Conservation (phyloP, 2,329 filamentous ascomycete species). For the Claviceps arundinis region DNA sequence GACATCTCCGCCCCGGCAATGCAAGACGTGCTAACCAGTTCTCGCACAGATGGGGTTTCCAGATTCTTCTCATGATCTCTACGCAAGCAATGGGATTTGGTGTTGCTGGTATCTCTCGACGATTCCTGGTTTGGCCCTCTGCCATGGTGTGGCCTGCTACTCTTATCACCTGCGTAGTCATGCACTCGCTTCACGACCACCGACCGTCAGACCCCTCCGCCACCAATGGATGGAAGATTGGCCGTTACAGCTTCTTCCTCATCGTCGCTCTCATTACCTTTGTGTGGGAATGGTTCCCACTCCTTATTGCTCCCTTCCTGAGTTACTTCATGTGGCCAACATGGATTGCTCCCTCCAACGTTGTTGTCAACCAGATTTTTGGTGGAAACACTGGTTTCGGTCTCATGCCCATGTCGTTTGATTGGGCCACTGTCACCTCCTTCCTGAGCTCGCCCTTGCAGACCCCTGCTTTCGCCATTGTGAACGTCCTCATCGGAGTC, state of each 20-base stretch:
- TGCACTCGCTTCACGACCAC: constrained; percentile 33
- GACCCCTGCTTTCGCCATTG: constrained; percentile 43
- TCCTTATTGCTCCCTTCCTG: constrained; percentile 35
- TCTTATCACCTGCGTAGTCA: constrained; percentile 36
- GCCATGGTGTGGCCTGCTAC: constrained; percentile 41
- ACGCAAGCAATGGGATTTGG: constrained; percentile 33
- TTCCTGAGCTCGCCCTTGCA: constrained; percentile 36
- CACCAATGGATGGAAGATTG: constrained; percentile 24
- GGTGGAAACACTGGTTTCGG: constrained; percentile 26
- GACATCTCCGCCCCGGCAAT: too few relatives aligned
- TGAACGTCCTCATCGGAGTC: constrained; percentile 40
- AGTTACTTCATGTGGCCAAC: constrained; percentile 38
- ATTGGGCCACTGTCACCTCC: constrained; percentile 42
- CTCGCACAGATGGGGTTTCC: neutral
- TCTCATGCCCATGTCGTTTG: constrained; percentile 49
- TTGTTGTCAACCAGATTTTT: constrained; percentile 22
- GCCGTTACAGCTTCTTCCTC: constrained; percentile 34
- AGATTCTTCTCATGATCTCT: neutral
- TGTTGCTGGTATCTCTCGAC: constrained; percentile 34
- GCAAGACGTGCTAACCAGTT: too few relatives aligned
- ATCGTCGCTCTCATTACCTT: constrained; percentile 33
- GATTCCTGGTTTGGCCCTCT: constrained; percentile 39
- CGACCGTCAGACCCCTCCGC: constrained; percentile 14
- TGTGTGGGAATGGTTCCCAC: constrained; percentile 40
- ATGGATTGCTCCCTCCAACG: constrained; percentile 35